Percentiles rank a stretch among this genome's conserved stretches.
These are phyloP conservation scores for Glonium stellatum DNA, from an alignment of 495 filamentous ascomycete species.

Conservation along the genomic window DNA sequence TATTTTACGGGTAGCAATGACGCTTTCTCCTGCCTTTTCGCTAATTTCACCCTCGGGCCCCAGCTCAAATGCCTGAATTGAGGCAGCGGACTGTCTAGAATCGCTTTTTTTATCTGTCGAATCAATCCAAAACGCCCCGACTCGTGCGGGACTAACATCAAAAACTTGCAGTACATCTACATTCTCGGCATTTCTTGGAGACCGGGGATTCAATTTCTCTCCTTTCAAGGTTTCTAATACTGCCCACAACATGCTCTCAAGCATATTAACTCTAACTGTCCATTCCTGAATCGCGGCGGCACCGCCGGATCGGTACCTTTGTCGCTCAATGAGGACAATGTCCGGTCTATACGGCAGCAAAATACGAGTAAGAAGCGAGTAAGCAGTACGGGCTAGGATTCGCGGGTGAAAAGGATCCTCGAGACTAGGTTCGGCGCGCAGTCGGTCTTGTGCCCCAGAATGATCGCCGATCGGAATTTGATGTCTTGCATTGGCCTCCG, in stretches of 20 bases:
- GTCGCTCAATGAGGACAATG: slow-evolving; percentile 80
- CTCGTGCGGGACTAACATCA: slow-evolving; percentile 32
- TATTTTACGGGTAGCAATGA: slow-evolving; percentile 1
- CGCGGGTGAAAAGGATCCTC: slow-evolving; percentile 49
- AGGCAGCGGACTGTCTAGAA: not conserved
- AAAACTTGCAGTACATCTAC: slow-evolving; percentile 9
- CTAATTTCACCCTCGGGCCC: slow-evolving; percentile 8
- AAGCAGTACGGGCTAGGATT: slow-evolving; percentile 54
- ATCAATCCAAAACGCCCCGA: slow-evolving; percentile 34
- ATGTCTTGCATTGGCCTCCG: not conserved
- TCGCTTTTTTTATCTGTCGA: not conserved
- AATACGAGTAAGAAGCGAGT: slow-evolving; percentile 49
- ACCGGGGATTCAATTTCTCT: slow-evolving; percentile 20
- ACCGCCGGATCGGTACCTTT: slow-evolving; percentile 71
- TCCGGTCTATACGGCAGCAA: slow-evolving; percentile 52
- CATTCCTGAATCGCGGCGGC: slow-evolving; percentile 67
- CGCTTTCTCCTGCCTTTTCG: not conserved
- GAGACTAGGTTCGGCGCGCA: not conserved
- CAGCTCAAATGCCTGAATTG: not conserved
- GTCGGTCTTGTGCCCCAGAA: not conserved
- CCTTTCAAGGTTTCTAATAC: slow-evolving; percentile 53
- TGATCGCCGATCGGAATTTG: not conserved
- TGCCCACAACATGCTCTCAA: slow-evolving; percentile 84
- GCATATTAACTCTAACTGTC: slow-evolving; percentile 83
- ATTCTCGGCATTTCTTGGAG: not conserved